A percentile compares a stretch with the other conserved stretches of the same genome.
phyloP scores from a whole-genome alignment of 805 yeast species.

The Hanseniaspora hatyaiensis region DNA sequence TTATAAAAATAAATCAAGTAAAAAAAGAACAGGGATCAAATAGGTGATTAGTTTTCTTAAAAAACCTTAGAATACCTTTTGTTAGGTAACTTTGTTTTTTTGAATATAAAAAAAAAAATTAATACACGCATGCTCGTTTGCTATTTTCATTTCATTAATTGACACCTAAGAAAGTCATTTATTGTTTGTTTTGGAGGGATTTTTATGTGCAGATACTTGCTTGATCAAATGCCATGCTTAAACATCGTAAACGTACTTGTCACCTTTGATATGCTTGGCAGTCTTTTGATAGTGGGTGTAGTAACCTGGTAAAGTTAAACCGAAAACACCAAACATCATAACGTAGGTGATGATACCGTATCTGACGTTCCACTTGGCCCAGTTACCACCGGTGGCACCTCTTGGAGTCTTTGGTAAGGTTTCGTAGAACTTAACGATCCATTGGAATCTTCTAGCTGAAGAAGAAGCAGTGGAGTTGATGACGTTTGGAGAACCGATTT shows the following conservation, averaged over 20 bases:
- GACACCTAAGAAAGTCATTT: too few species aligned
- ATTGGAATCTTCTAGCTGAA: slow-evolving; percentile 90
- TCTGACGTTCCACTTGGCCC: slow-evolving; percentile 46
- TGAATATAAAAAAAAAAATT: too few species aligned
- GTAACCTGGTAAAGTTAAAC: slow-evolving; percentile 16
- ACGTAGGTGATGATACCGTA: slow-evolving; percentile 14
- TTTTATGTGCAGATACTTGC: too few species aligned
- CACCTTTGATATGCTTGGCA: slow-evolving; percentile 15
- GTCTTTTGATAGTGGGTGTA: slow-evolving; percentile 15
- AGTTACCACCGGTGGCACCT: slow-evolving; percentile 64
- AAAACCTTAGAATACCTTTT: too few species aligned
- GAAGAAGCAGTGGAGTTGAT: slow-evolving; percentile 87
- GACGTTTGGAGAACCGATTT: slow-evolving; percentile 80
- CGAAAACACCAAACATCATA: slow-evolving; percentile 13
- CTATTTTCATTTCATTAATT: too few species aligned
- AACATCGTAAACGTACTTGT: slow-evolving; percentile 15
- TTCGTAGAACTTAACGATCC: slow-evolving; percentile 91
- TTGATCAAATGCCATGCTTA: neutral
- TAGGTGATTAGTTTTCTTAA: too few species aligned
- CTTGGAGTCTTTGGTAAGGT: slow-evolving; percentile 78
- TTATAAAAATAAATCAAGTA: too few species aligned
- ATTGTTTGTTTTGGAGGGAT: neutral
- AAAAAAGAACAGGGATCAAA: too few species aligned
- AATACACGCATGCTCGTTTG: too few species aligned
- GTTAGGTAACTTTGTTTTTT: too few species aligned